Evolutionary conservation across 2,329 filamentous ascomycete genomes (phyloP).

Genomic region (Neofusicoccum cordaticola): DNA sequence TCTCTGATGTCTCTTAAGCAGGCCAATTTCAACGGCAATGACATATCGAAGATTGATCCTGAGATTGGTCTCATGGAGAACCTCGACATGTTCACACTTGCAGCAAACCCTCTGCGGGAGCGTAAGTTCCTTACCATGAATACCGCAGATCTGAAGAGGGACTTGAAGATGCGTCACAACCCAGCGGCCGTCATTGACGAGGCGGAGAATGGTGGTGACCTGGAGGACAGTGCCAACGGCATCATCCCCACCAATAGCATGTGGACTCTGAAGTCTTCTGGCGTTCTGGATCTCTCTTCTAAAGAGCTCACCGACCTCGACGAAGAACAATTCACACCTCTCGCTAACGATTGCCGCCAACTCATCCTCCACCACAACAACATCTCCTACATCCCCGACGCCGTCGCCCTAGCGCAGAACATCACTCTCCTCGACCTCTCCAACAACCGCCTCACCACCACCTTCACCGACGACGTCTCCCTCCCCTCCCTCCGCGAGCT

Average conservation of each 20-base stretch:
- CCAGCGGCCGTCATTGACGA: slow-evolving; percentile 36
- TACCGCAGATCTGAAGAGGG: slow-evolving; percentile 76
- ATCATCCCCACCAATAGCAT: not conserved
- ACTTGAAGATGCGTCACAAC: slow-evolving; percentile 65
- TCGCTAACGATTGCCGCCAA: slow-evolving; percentile 49
- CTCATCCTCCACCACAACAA: slow-evolving; percentile 76
- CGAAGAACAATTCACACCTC: slow-evolving; percentile 35
- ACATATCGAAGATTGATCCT: slow-evolving; percentile 72
- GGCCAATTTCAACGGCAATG: slow-evolving; percentile 82
- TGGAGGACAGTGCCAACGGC: not conserved
- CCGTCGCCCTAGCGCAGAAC: slow-evolving; percentile 67
- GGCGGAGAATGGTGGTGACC: not conserved
- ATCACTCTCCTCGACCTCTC: slow-evolving; percentile 71
- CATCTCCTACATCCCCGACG: slow-evolving; percentile 65
- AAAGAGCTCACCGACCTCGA: slow-evolving; percentile 40
- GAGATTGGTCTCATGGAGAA: slow-evolving; percentile 77
- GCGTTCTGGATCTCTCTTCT: slow-evolving; percentile 43
- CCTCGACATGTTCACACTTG: slow-evolving; percentile 71
- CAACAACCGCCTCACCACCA: slow-evolving; percentile 69
- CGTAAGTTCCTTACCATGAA: slow-evolving; percentile 79
- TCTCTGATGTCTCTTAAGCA: slow-evolving; percentile 66
- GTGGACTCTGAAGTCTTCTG: slow-evolving; percentile 35
- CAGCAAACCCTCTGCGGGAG: slow-evolving; percentile 86
- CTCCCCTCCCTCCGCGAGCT: slow-evolving; percentile 74
- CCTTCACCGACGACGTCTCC: slow-evolving; percentile 34